These are phyloP conservation scores for Globisporangium paroecandrum DNA, from an alignment of 352 stramenopile genomes.

Conservation along the genomic window DNA sequence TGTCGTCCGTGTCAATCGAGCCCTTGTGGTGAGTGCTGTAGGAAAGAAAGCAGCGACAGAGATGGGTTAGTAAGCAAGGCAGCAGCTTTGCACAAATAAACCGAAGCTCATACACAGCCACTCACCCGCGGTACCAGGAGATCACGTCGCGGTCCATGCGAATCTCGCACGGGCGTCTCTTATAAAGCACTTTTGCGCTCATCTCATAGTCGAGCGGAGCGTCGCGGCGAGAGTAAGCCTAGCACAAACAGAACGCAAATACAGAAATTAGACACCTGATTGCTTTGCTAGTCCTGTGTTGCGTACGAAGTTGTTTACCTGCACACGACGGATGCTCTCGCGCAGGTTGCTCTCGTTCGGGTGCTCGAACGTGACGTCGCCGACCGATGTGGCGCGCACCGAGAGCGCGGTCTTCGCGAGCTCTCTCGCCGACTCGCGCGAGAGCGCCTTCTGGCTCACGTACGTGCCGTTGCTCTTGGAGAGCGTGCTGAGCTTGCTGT, in stretches of 20 bases:
- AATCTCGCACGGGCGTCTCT: slow-evolving; percentile 50
- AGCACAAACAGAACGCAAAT: background rate
- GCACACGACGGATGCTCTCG: slow-evolving; percentile 78
- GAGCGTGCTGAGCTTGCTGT: slow-evolving; percentile 20
- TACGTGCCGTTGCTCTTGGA: slow-evolving; percentile 25
- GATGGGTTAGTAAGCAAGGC: background rate
- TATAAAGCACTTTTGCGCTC: slow-evolving; percentile 41
- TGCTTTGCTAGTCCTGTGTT: no score
- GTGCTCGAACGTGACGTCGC: slow-evolving; percentile 72
- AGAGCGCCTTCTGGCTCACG: slow-evolving; percentile 30
- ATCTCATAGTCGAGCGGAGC: slow-evolving; percentile 62
- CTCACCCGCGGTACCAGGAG: slow-evolving; percentile 46
- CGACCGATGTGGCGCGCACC: slow-evolving; percentile 67
- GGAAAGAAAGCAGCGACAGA: background rate
- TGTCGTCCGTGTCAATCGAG: slow-evolving; percentile 63
- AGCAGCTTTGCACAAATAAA: background rate
- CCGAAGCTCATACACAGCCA: background rate
- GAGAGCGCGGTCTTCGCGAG: slow-evolving; percentile 67
- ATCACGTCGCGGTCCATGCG: slow-evolving; percentile 62
- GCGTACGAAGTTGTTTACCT: slow-evolving; percentile 21
- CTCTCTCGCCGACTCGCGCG: slow-evolving; percentile 54
- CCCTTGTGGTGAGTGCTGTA: slow-evolving; percentile 41
- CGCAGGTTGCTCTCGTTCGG: slow-evolving; percentile 54
- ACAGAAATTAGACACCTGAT: no score
- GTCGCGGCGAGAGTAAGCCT: slow-evolving; percentile 77